Base-by-base conservation (phyloP, 106 monocot genomes). In the Apostasia shenzhenica region DNA sequence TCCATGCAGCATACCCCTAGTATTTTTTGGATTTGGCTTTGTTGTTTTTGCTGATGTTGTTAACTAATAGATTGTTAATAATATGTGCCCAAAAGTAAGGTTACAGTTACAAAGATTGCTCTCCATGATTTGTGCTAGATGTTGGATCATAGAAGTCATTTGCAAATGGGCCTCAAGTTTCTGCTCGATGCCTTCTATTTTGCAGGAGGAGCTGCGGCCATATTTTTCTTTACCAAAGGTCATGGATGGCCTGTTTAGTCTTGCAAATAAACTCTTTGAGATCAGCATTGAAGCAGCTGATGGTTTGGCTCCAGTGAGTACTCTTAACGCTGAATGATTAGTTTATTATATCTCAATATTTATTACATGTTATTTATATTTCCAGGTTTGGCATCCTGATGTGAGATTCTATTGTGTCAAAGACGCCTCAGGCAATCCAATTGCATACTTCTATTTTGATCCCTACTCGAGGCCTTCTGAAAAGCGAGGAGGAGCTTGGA, bases 361-460 rank as follows among this genome's bases (percentile, higher is more conserved):
- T 44, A 62, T 13, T 62, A 42, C n/a, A 1, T 45, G 6, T 62
- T 45, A 10, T 44, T 62, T 62, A 59, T 65, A 5, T 55, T 52
- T 59, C 38, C 75, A 99, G 97, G 92, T 99, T 14, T 99, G 97
- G 92, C 77, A 99, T 54, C 55, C 70, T 60, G 92, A 99, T 75
- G 92, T 92, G 54, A 84, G 75, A 79, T 99, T 99, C 71, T 99
- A 90, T 65, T 87, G 85, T 75, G 87, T 99, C 44, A 92, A 99
- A 85, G 92, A 99, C 78, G 76, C 79, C 77, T 89, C 83, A 49
- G 72, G 77, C 70, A 82, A 81, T 61, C 92, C 92, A 37, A 78
- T 92, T 77, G 89, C 97, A 38, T 90, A 99, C 61, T 99, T 99
- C 81, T 99, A 92, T 73, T 99, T 99, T 85, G 97, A 99, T 72